Base-by-base conservation (phyloP, 345 rosid genomes). In the Cardiospermum halicacabum region DNA sequence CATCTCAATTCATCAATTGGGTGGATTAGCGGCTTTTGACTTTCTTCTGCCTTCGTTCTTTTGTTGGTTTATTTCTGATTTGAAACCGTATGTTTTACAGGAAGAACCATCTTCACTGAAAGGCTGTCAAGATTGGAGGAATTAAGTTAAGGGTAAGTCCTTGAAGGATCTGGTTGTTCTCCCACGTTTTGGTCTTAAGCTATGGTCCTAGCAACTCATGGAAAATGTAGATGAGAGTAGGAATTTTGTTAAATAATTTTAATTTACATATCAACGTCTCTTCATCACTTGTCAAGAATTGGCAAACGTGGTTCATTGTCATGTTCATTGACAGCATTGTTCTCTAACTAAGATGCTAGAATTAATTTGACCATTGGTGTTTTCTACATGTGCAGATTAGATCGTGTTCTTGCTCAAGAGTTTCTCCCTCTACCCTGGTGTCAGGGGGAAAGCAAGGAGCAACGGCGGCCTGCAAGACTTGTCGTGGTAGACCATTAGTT, bases 111-210 rank as follows among this genome's bases (percentile, higher is more conserved):
- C 15, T 49, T 39, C 58, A 40, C 42, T 54, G 22, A 67, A 57
- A 15, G 12, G 56, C 67, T 60, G 68, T 39, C 64, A 72, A 72
- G 70, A 63, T 75, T 62, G 82, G 82, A 55, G 77, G 70, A 69
- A 67, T 66, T 42, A 32, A 58, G 42, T 61, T 65, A 47, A 51
- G 40, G 43, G 80, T 68, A 72, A 58, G 79, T 53, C 53, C 36
- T 45, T 9, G 19, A 24, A 25, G 58, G 49, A 25, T 53, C 49
- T 53, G 32, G 5, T 60, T 15, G 67, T 47, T 47, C 19, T 5
- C 65, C 32, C 40, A 61, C 27, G 2, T 30, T n/a, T 37, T 48
- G 12, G 28, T 48, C 30, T 62, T 47, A 30, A 16, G 55, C 54
- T 48, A 11, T 11, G 4, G 13, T 18, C 16, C 31, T 3, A 53